phyloP scores from a whole-genome alignment of 2,329 filamentous ascomycete genomes.

The Aspergillus nomiae region DNA sequence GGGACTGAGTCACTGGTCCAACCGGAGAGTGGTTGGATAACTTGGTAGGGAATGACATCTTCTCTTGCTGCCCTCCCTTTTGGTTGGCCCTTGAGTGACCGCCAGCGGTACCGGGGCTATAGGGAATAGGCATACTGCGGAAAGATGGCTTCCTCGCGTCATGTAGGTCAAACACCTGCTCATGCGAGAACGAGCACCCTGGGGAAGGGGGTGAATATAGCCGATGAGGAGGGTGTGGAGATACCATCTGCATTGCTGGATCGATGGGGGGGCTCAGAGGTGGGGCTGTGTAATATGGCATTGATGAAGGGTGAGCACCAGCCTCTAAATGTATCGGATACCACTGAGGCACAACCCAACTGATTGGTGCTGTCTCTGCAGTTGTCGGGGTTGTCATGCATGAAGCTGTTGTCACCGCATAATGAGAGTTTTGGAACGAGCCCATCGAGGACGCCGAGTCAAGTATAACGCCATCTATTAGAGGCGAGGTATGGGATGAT shows the following conservation, averaged over 20 bases:
- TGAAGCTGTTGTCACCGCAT: slow-evolving; percentile 29
- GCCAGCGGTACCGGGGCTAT: slow-evolving; percentile 19
- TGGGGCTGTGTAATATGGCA: slow-evolving; percentile 29
- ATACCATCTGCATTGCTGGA: slow-evolving; percentile 26
- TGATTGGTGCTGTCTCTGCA: slow-evolving; percentile 20
- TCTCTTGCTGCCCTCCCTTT: slow-evolving; percentile 20
- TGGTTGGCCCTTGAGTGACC: slow-evolving; percentile 21
- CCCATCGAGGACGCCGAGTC: slow-evolving; percentile 29
- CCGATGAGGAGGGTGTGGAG: slow-evolving; percentile 21
- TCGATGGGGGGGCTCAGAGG: slow-evolving; percentile 28
- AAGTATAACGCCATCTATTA: slow-evolving; percentile 27
- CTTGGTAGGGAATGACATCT: slow-evolving; percentile 22
- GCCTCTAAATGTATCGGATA: slow-evolving; percentile 32
- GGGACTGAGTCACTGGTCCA: slow-evolving; percentile 24
- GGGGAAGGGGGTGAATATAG: slow-evolving; percentile 25
- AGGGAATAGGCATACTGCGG: slow-evolving; percentile 31
- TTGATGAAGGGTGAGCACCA: slow-evolving; percentile 22
- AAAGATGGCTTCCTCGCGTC: slow-evolving; percentile 31
- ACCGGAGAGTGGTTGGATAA: slow-evolving; percentile 16
- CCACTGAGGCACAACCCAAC: slow-evolving; percentile 33
- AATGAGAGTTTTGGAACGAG: slow-evolving; percentile 27
- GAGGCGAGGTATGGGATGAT: slow-evolving; percentile 28
- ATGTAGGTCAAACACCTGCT: slow-evolving; percentile 22
- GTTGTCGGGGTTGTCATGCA: slow-evolving; percentile 32
- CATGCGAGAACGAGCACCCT: slow-evolving; percentile 18